These are phyloP conservation scores for Lactarius indigo DNA, from an alignment of 768 basidiomycete genomes.

Conservation along the genomic window DNA sequence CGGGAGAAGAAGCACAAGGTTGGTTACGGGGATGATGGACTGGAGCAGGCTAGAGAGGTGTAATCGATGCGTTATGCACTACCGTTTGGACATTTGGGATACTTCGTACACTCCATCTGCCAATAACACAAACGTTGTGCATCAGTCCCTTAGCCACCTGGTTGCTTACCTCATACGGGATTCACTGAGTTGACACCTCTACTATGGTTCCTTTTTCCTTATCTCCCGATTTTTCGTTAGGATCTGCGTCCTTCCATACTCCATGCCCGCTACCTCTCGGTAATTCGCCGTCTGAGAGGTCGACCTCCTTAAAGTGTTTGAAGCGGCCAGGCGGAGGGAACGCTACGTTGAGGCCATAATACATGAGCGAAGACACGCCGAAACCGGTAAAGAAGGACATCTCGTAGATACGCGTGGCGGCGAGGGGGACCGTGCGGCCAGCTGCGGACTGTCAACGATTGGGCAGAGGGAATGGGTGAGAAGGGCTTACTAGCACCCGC, in stretches of 20 bases:
- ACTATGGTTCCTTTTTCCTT: background rate
- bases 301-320: conserved; percentile 51
- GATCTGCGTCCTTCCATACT: background rate
- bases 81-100: background rate
- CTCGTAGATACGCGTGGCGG: conserved; percentile 69
- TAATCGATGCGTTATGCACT: background rate
- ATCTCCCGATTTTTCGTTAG: background rate
- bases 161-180: background rate
- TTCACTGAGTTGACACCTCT: background rate
- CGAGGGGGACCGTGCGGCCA: conserved; percentile 57
- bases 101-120: background rate
- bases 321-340: conserved; percentile 57
- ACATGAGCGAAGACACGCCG: conserved; percentile 61
- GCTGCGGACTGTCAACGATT: conserved; percentile 33
- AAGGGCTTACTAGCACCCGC: conserved; percentile 59
- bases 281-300: conserved; percentile 38
- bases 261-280: background rate
- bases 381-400: conserved; percentile 87
- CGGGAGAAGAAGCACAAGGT: conserved; percentile 32
- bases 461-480: background rate
- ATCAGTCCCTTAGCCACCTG: background rate
- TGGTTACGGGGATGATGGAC: background rate
- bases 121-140: conserved; percentile 1
- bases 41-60: background rate
- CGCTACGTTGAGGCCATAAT: conserved; percentile 53